Percentiles rank a stretch among this genome's conserved stretches.
Conservation (phyloP, 2,329 filamentous ascomycete genomes). For the Catunica adiposa region DNA sequence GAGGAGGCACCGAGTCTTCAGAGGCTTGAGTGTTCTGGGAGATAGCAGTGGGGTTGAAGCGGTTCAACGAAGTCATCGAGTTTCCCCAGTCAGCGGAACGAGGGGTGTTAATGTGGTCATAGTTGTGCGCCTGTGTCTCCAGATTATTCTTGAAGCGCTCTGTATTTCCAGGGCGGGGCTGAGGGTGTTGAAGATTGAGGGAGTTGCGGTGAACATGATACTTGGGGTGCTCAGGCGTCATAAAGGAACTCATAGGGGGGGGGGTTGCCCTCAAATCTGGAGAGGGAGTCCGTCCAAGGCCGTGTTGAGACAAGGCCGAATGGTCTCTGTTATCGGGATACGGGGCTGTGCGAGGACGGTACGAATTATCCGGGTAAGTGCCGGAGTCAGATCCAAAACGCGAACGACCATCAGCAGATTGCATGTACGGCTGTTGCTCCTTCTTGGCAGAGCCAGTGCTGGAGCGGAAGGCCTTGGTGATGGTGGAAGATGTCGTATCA, state of each 20-base stretch:
- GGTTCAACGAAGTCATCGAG: constrained; percentile 41
- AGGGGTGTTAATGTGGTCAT: constrained; percentile 43
- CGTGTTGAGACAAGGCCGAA: constrained; percentile 37
- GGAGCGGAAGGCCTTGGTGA: constrained; percentile 59
- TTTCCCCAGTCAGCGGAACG: constrained; percentile 45
- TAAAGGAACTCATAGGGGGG: constrained; percentile 34
- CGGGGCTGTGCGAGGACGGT: constrained; percentile 34
- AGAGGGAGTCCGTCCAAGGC: constrained; percentile 22
- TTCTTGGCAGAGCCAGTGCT: constrained; percentile 34
- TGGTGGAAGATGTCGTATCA: constrained; percentile 81
- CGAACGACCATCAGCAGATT: constrained; percentile 32
- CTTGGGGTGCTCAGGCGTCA: constrained; percentile 51
- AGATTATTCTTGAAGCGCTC: constrained; percentile 58
- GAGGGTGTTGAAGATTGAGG: constrained; percentile 62
- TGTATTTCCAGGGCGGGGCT: constrained; percentile 57
- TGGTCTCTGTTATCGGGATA: constrained; percentile 46
- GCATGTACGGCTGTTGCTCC: constrained; percentile 35
- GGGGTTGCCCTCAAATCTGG: constrained; percentile 22
- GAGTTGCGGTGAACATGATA: constrained; percentile 72
- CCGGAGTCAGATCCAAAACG: constrained; percentile 62
- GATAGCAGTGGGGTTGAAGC: constrained; percentile 31
- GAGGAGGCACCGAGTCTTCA: constrained; percentile 31
- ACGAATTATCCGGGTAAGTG: constrained; percentile 41
- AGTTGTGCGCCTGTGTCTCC: constrained; percentile 56
- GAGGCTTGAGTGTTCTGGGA: constrained; percentile 30